phyloP scores from a whole-genome alignment of 345 rosid species.

The Acer yangbiense region DNA sequence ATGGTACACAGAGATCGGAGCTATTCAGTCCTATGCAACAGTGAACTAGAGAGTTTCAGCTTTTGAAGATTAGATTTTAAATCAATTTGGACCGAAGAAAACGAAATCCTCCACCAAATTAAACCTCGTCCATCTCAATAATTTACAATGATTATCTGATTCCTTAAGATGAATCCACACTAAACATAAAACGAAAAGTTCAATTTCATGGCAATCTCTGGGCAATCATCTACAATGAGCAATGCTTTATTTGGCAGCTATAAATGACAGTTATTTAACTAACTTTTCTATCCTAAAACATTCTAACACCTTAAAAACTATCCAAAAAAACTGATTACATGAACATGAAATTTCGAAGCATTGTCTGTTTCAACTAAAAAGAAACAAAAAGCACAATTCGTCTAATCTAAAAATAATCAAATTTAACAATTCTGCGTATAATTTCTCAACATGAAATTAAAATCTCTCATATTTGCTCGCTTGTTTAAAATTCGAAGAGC shows the following conservation, averaged over 20 bases:
- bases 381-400: neutral
- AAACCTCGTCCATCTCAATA: neutral
- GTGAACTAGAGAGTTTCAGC: neutral
- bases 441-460: neutral
- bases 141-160: neutral
- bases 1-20: neutral
- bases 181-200: neutral
- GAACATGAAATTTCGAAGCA: neutral
- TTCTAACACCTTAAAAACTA: neutral
- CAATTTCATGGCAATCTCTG: neutral
- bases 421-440: neutral
- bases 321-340: neutral
- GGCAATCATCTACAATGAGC: no score
- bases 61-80: neutral
- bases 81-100: neutral
- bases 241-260: neutral
- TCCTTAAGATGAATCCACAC: neutral
- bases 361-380: neutral
- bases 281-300: neutral
- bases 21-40: neutral
- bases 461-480: neutral
- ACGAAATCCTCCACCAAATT: neutral
- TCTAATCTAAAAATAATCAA: neutral
- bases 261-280: neutral
- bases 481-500: neutral